Evolutionary conservation across 345 rosid species (phyloP).

Genomic region (Pelargonium nanum): DNA sequence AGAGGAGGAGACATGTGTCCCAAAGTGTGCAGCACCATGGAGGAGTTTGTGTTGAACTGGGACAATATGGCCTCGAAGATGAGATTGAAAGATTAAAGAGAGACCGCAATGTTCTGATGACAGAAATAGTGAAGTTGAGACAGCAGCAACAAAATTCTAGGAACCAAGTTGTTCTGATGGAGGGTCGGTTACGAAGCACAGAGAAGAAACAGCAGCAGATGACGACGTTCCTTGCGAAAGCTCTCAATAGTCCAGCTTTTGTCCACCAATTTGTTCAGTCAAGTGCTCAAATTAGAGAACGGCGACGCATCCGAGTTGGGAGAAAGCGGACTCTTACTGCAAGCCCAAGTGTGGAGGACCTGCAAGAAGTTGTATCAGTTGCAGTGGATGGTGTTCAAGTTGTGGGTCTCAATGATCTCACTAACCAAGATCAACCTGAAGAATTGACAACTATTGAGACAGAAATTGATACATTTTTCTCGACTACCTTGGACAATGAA

Average conservation of each 20-base stretch:
- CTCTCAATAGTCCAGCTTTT: slow-evolving; percentile 43
- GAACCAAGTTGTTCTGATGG: slow-evolving; percentile 39
- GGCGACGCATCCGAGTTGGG: slow-evolving; percentile 31
- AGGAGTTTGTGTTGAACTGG: slow-evolving; percentile 54
- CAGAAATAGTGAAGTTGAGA: slow-evolving; percentile 49
- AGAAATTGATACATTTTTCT: slow-evolving; percentile 41
- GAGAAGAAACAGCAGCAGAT: slow-evolving; percentile 71
- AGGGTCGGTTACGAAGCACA: slow-evolving; percentile 33
- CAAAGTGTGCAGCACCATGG: slow-evolving; percentile 29
- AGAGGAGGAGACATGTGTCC: slow-evolving; percentile 47
- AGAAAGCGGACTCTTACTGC: slow-evolving; percentile 50
- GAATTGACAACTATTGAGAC: slow-evolving; percentile 19
- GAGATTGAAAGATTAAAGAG: slow-evolving; percentile 57
- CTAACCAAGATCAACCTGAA: slow-evolving; percentile 7
- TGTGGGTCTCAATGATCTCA: slow-evolving; percentile 12
- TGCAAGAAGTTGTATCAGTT: slow-evolving; percentile 19
- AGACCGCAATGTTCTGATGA: slow-evolving; percentile 39
- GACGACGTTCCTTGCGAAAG: slow-evolving; percentile 66
- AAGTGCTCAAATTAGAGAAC: slow-evolving; percentile 21
- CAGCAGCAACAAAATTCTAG: slow-evolving; percentile 63
- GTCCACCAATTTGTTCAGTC: slow-evolving; percentile 37
- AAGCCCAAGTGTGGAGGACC: slow-evolving; percentile 33
- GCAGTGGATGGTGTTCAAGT: slow-evolving; percentile 10
- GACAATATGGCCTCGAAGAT: slow-evolving; percentile 50
- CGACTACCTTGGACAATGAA: slow-evolving; percentile 38